Evolutionary conservation across 83 land plant species (phyloP).

Genomic region (Picea abies): DNA sequence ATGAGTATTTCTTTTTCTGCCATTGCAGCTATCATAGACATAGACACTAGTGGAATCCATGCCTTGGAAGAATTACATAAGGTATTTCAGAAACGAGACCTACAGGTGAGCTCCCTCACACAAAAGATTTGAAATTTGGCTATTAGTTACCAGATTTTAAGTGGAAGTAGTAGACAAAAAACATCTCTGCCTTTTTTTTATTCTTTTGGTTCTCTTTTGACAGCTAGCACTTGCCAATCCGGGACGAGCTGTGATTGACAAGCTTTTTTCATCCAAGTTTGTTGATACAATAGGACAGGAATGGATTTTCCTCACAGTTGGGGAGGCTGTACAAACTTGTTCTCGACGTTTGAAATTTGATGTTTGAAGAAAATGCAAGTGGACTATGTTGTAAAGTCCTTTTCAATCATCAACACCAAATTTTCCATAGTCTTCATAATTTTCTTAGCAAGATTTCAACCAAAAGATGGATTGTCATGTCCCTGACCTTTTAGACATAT

Average conservation of each 20-base stretch:
- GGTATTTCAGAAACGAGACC: conserved; percentile 54
- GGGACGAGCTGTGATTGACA: conserved; percentile 65
- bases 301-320: conserved; percentile 66
- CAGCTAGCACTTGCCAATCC: conserved; percentile 85
- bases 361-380: conserved; percentile 3
- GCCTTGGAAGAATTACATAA: conserved; percentile 73
- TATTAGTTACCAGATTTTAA: neutral
- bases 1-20: neutral
- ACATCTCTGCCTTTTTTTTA: neutral
- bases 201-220: conserved; percentile 9
- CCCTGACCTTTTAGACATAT: neutral
- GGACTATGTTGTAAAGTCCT: neutral
- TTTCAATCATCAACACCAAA: neutral
- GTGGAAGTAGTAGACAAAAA: neutral
- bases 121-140: neutral
- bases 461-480: neutral
- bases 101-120: conserved; percentile 49
- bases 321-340: conserved; percentile 74
- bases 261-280: conserved; percentile 59
- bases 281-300: conserved; percentile 54
- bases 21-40: conserved; percentile 80
- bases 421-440: too few species aligned
- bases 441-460: neutral
- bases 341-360: conserved; percentile 19
- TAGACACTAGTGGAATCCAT: conserved; percentile 83